Base-by-base conservation (phyloP, 352 stramenopile genomes). In the Phytophthora melonis region DNA sequence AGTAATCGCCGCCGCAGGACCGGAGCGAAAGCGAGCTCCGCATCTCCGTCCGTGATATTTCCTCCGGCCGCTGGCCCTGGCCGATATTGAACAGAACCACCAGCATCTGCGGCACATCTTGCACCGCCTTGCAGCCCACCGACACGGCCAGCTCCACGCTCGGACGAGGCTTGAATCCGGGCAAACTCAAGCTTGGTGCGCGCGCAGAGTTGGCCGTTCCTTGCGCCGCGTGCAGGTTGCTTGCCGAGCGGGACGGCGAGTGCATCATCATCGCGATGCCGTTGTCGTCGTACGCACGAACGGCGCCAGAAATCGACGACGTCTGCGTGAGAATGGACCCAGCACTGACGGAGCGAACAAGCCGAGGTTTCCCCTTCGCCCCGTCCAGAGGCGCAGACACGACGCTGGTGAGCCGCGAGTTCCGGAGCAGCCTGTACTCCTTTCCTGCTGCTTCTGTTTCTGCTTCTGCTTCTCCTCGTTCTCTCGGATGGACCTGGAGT, bases 41-140 rank as follows among this genome's bases (percentile, higher is more conserved):
- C 58, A 95, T 87, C 66, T 97, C 90, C 3, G 90, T 97, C 0
- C 90, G 88, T 5, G 83, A 88, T 6, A 97, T 79, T 60, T 96
- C 87, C 52, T 78, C 71, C 16, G 76, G 77, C 1, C 77, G 74
- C 52, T 89, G 74, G 13, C 81, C 87, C 27, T 89, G 77, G 3
- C 71, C 59, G 27, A 93, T 84, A 14, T 63, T 82, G 11, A 84
- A 92, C 45, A 94, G 66, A 43, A 93, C 87, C 11, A 97, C 80
- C 16, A 95, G 45, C 83, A 94, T 93, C 32, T 93, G 82, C n/a
- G 79, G 75, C 11, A 83, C 67, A 53, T 95, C 85, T 66, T 94
- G 87, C 18, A 78, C 56, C 0, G 82, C 86, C 63, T 92, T 92
- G 60, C 83, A 91, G 0, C 88, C 87, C 25, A 97, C 83, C 0